Conservation (phyloP, 164 flowering plant species). For the Kalanchoe fedtschenkoi region DNA sequence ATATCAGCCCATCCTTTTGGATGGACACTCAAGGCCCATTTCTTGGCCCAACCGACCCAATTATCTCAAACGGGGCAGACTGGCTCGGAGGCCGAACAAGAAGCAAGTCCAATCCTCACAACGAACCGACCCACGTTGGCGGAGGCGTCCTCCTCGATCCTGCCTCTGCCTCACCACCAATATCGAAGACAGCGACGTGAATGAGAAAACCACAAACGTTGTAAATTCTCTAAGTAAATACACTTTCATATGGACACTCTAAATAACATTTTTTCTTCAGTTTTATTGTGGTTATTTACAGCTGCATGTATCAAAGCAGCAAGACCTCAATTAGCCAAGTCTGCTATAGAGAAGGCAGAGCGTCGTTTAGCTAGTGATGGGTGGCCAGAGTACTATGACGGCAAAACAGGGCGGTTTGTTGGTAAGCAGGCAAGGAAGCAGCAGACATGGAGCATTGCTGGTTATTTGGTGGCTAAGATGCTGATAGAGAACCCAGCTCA, state of each 20-base stretch:
- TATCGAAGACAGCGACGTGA: too few species aligned
- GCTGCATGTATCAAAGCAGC: slow-evolving; percentile 31
- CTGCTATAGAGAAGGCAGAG: slow-evolving; percentile 27
- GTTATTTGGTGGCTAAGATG: slow-evolving; percentile 30
- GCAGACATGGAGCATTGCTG: slow-evolving; percentile 33
- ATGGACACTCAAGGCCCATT: too few species aligned
- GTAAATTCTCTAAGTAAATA: background rate
- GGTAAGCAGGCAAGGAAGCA: slow-evolving; percentile 30
- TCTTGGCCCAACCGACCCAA: too few species aligned
- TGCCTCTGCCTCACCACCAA: too few species aligned
- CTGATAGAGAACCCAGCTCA: slow-evolving; percentile 32
- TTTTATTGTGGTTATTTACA: slow-evolving; percentile 32
- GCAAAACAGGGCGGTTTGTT: slow-evolving; percentile 25
- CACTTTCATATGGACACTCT: background rate
- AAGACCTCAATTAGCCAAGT: slow-evolving; percentile 27
- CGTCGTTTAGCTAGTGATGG: slow-evolving; percentile 27
- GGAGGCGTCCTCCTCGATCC: too few species aligned
- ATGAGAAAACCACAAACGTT: too few species aligned
- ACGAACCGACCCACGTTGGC: too few species aligned
- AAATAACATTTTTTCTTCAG: slow-evolving; percentile 15
- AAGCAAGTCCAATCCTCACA: too few species aligned
- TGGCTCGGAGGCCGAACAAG: too few species aligned
- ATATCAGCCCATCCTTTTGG: too few species aligned
- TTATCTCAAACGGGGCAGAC: too few species aligned
- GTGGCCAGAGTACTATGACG: slow-evolving; percentile 40